Conservation (phyloP, 2,329 filamentous ascomycete genomes). For the Epicoccum nigrum region DNA sequence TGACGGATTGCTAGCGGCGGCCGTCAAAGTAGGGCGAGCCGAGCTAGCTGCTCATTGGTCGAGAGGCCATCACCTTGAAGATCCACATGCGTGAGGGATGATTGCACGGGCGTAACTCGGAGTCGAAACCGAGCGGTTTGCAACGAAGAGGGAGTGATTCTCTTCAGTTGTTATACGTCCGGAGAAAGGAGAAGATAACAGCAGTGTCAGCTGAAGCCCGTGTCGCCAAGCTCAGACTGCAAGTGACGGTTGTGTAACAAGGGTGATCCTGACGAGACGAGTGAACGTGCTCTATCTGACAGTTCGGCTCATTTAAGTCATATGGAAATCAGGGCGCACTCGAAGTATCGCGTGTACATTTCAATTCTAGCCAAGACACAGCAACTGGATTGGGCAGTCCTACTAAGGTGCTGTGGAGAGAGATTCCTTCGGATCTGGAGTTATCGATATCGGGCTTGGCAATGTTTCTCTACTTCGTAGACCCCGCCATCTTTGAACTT, state of each 20-base stretch:
- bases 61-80: neutral
- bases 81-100: neutral
- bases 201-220: conserved; percentile 9
- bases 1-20: conserved; percentile 28
- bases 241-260: conserved; percentile 2
- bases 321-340: too few relatives aligned
- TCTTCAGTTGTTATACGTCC: too few relatives aligned
- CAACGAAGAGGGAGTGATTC: too few relatives aligned
- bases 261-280: neutral
- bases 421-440: neutral
- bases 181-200: conserved; percentile 2
- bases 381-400: too few relatives aligned
- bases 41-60: conserved; percentile 32
- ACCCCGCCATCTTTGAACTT: conserved; percentile 28
- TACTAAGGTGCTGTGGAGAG: too few relatives aligned
- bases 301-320: too few relatives aligned
- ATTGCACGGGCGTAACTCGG: neutral
- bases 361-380: too few relatives aligned
- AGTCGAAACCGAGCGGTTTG: neutral
- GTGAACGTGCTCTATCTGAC: neutral
- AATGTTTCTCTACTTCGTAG: conserved; percentile 3
- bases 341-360: too few relatives aligned
- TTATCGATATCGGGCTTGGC: conserved; percentile 29
- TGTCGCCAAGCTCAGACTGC: conserved; percentile 13
- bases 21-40: conserved; percentile 22